These are phyloP conservation scores for Tanacetum coccineum DNA, from an alignment of 129 eudicot species.

Conservation along the genomic window DNA sequence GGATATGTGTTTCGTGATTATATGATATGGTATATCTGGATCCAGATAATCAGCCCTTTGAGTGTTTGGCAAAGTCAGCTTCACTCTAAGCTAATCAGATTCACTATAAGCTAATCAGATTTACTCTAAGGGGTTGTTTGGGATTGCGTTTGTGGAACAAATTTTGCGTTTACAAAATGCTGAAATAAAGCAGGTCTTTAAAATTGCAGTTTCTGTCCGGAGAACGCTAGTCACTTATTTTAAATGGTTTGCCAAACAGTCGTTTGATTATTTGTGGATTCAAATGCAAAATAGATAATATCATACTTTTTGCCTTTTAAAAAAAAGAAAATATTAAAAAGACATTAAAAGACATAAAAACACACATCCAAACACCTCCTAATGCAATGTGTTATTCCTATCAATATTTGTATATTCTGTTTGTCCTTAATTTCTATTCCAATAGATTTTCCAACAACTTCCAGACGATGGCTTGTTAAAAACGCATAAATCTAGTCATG, in stretches of 20 bases:
- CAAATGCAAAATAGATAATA: too few relatives aligned
- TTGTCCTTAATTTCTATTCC: conserved; percentile 34
- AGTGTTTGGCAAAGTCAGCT: not conserved
- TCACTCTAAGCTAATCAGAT: too few relatives aligned
- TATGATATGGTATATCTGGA: not conserved
- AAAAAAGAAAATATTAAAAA: too few relatives aligned
- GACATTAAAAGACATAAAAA: not conserved
- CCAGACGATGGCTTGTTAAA: conserved; percentile 40
- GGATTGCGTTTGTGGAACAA: too few relatives aligned
- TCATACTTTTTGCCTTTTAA: too few relatives aligned
- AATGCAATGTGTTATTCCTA: not conserved
- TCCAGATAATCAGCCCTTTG: not conserved
- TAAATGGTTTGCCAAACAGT: too few relatives aligned
- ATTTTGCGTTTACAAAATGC: too few relatives aligned
- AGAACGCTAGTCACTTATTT: too few relatives aligned
- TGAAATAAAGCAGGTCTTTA: too few relatives aligned
- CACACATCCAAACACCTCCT: not conserved
- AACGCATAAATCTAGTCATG: conserved; percentile 45
- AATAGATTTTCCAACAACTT: conserved; percentile 68
- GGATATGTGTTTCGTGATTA: not conserved
- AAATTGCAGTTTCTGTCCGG: too few relatives aligned
- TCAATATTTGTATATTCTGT: not conserved
- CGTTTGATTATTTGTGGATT: too few relatives aligned
- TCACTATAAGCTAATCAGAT: not conserved
- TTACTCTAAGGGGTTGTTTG: too few relatives aligned